These are phyloP conservation scores for Thymus mandschuricus DNA, from an alignment of 257 asterid genomes.

Conservation along the genomic window DNA sequence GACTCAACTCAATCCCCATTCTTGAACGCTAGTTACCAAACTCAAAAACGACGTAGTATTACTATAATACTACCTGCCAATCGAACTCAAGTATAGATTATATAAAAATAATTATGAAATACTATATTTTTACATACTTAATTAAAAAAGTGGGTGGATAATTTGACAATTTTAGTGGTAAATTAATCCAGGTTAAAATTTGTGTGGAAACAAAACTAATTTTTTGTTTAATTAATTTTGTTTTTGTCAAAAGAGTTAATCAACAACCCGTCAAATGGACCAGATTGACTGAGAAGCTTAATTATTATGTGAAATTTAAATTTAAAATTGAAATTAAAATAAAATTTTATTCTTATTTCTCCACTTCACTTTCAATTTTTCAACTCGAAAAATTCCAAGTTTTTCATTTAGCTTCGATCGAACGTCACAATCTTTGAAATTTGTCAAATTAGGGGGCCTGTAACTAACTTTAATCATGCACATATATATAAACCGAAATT, in stretches of 20 bases:
- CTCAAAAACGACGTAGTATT: neutral
- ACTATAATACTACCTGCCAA: too few species aligned
- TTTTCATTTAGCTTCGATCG: neutral
- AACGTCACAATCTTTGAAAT: constrained; percentile 16
- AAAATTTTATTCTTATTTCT: constrained; percentile 16
- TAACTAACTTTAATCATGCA: neutral
- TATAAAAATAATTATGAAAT: too few species aligned
- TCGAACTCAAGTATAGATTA: too few species aligned
- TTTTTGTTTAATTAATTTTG: too few species aligned
- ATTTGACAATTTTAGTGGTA: too few species aligned
- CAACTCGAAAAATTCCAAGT: constrained; percentile 16
- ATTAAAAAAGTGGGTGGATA: neutral
- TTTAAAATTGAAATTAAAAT: too few species aligned
- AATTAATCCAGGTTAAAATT: constrained; percentile 6
- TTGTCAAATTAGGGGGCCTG: constrained; percentile 2
- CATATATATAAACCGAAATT: neutral
- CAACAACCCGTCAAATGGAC: constrained; percentile 32
- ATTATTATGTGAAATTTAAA: too few species aligned
- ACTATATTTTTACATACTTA: too few species aligned
- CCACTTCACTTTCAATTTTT: constrained; percentile 31
- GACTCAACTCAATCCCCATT: neutral
- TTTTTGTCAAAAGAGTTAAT: neutral
- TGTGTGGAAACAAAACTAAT: constrained; percentile 10
- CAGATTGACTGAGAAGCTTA: too few species aligned
- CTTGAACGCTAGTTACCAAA: constrained; percentile 1